Evolutionary conservation across 305 asterid species (phyloP).

Genomic region (Withania somnifera): DNA sequence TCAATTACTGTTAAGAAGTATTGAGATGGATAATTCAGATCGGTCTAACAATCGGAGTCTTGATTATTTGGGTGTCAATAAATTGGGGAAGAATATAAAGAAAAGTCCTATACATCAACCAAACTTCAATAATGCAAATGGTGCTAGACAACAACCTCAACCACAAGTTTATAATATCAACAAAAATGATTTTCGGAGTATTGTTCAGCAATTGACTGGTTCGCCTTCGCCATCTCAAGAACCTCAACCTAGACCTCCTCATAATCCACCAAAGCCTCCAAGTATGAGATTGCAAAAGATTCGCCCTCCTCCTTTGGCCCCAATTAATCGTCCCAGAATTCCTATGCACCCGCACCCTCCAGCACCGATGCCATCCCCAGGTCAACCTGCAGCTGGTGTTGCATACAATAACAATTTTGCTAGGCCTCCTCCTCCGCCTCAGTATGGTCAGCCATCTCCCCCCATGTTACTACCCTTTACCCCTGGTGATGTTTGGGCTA

Average conservation of each 20-base stretch:
- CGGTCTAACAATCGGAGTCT: constrained; percentile 37
- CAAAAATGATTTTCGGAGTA: constrained; percentile 68
- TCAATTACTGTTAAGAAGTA: not conserved
- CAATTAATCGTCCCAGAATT: constrained; percentile 47
- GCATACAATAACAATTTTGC: constrained; percentile 35
- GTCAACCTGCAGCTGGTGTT: constrained; percentile 20
- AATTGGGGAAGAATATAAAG: constrained; percentile 73
- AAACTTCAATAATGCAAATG: constrained; percentile 20
- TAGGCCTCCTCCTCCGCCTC: constrained; percentile 63
- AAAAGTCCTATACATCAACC: constrained; percentile 85
- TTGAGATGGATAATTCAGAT: constrained; percentile 52
- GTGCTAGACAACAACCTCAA: constrained; percentile 66
- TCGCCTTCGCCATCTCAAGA: constrained; percentile 82
- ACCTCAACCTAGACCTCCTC: constrained; percentile 48
- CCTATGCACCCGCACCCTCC: constrained; percentile 48
- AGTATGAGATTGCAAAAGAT: constrained; percentile 68
- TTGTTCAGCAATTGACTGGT: constrained; percentile 79
- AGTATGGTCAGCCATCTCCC: constrained; percentile 43
- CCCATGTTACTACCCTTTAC: constrained; percentile 26
- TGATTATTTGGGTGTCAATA: constrained; percentile 75
- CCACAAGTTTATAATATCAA: constrained; percentile 79
- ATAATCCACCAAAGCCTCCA: constrained; percentile 51
- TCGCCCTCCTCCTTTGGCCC: constrained; percentile 74
- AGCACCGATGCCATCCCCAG: constrained; percentile 23
- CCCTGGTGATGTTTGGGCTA: constrained; percentile 59